Evolutionary conservation across 257 asterid species (phyloP), one percentile per base, ranked within the genome.

Genomic region (Ocimum tenuiflorum): DNA sequence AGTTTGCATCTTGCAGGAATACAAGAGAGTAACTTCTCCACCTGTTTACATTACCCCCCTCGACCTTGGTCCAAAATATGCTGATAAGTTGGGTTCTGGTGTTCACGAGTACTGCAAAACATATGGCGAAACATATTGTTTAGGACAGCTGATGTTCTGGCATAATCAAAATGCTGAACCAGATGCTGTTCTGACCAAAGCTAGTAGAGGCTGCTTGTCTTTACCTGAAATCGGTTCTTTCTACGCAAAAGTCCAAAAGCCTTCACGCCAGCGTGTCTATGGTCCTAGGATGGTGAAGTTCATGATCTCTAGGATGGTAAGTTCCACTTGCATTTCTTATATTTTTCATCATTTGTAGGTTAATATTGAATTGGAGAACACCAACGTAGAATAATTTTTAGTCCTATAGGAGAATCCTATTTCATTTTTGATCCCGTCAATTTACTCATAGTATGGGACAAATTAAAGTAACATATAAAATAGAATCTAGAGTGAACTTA

Each of bases 101-200:
- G 80, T 81, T 67, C 95, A 90, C 24, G 95, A 94, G 74, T 94
- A 88, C 80, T 70, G 91, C 83, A 94, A 94, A 83, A 94, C 95
- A 15, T 94, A 94, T 51, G 78, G 86, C 0, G 97, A 88, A 75
- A 82, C 81, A 35, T 94, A 94, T 78, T 94, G 99, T 83, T 75
- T 94, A 50, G 99, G 96, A 38, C 99, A 94, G 81, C 81, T 94
- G 60, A 80, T 94, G 50, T 86, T 80, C 81, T 94, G 99, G 99
- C 76, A 90, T 67, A 88, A 65, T 70, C 99, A 94, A 82, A 81
- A 80, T 62, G 87, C 97, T 6, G 88, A 90, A 39, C 99, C 99
- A 2, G 99, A 86, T 74, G 71, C 82, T 50, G 73, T 66, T 69
- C 83, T 90, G 58, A 85, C 78, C 64, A 88, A 79, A 73, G 91